Conservation (phyloP, 1,139 yeast species). For the Geotrichum fermentans region DNA sequence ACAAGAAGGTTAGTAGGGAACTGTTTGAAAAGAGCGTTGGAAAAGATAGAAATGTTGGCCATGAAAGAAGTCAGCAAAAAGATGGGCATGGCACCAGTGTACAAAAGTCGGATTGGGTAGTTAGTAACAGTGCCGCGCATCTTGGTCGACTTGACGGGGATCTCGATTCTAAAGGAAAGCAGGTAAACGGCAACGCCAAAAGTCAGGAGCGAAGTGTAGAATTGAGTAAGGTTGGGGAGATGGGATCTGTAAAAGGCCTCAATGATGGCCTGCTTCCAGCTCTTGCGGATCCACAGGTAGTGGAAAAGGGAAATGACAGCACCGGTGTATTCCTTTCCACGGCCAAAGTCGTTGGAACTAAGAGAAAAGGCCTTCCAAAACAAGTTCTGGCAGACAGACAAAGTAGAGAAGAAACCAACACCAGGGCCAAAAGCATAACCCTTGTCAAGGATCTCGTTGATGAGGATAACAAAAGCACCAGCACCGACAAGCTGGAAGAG, state of each 20-base stretch:
- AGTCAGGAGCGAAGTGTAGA: slow-evolving; percentile 51
- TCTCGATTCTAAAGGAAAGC: slow-evolving; percentile 68
- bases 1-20: slow-evolving; percentile 83
- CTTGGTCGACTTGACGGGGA: slow-evolving; percentile 82
- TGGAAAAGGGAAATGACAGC: slow-evolving; percentile 51
- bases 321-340: slow-evolving; percentile 64
- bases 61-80: slow-evolving; percentile 56
- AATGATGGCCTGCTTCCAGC: slow-evolving; percentile 39
- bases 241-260: slow-evolving; percentile 68
- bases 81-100: slow-evolving; percentile 78
- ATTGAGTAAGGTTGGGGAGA: slow-evolving; percentile 71
- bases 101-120: slow-evolving; percentile 77
- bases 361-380: slow-evolving; percentile 67
- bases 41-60: slow-evolving; percentile 84
- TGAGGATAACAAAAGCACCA: slow-evolving; percentile 55
- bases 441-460: slow-evolving; percentile 79
- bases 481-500: slow-evolving; percentile 63
- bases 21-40: slow-evolving; percentile 81
- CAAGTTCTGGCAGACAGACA: slow-evolving; percentile 61
- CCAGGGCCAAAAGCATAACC: slow-evolving; percentile 92
- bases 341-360: slow-evolving; percentile 49
- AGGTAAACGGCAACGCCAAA: slow-evolving; percentile 52
- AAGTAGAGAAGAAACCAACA: slow-evolving; percentile 59
- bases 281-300: slow-evolving; percentile 45
- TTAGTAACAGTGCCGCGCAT: slow-evolving; percentile 76